phyloP scores from a whole-genome alignment of 176 grass and related monocot genomes.

The Tillandsia fasciculata region DNA sequence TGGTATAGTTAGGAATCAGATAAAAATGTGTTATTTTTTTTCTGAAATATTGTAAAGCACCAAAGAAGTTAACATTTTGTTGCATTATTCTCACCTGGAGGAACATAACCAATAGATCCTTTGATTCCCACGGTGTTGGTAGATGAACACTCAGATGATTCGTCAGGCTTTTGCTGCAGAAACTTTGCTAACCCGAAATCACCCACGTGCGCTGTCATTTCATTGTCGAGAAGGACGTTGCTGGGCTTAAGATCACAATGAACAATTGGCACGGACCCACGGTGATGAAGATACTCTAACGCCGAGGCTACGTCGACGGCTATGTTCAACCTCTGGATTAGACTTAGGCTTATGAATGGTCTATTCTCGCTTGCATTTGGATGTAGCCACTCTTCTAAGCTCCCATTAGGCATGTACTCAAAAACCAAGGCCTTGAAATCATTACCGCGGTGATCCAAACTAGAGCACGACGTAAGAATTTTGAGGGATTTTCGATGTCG shows the following conservation, averaged over 20 bases:
- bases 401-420: slow-evolving; percentile 28
- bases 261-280: slow-evolving; percentile 23
- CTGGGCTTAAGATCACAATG: slow-evolving; percentile 25
- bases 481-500: slow-evolving; percentile 34
- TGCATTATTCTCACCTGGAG: slow-evolving; percentile 30
- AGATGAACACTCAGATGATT: not conserved
- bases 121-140: slow-evolving; percentile 18
- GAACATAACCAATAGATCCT: slow-evolving; percentile 49
- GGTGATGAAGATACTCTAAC: slow-evolving; percentile 48
- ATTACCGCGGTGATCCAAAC: slow-evolving; percentile 5
- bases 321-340: slow-evolving; percentile 33
- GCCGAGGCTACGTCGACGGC: slow-evolving; percentile 35
- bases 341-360: slow-evolving; percentile 1
- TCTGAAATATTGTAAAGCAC: not conserved
- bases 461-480: not conserved
- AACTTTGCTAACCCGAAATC: slow-evolving; percentile 45
- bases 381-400: slow-evolving; percentile 11
- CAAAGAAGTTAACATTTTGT: not conserved
- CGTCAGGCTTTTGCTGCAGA: not conserved
- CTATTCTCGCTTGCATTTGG: not conserved
- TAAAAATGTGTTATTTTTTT: not conserved
- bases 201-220: slow-evolving; percentile 49
- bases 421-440: slow-evolving; percentile 28
- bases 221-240: slow-evolving; percentile 38
- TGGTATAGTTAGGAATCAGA: not conserved